Evolutionary conservation across 2,329 filamentous ascomycete species (phyloP), one percentile per base, ranked within the genome.

Genomic region (Spiromastix sp.): DNA sequence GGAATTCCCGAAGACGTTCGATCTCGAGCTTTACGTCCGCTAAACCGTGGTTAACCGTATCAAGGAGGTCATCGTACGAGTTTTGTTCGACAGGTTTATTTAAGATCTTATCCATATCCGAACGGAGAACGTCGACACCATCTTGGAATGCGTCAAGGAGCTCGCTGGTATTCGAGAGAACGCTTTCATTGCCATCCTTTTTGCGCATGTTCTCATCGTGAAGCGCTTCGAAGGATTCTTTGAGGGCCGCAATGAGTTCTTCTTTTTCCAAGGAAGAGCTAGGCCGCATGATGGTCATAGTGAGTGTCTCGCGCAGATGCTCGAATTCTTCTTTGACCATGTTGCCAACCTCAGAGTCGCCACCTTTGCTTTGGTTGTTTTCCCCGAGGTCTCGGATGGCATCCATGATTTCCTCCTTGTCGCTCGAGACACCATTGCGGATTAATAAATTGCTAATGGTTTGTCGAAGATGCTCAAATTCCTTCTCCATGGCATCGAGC

Each of bases 61-160:
- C 84, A 1, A 95, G 68, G 34, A 95, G 87, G 58, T 95, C 86
- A 44, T 93, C 84, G 40, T 83, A 89, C 38, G 85, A 79, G 1
- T 81, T 87, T 57, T 89, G 71, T 48, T 93, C 86, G 0, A 76
- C 66, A 4, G 86, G 83, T 60, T 85, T 91, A 52, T 89, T 79
- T 15, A 77, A 68, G 11, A 91, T 70, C 50, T 79, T 79, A 43
- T 73, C 67, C 32, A 94, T 72, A 46, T 95, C 87, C 11, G 74
- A 69, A 4, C 85, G 74, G 21, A 95, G 70, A 28, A 72, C 74
- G 41, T 83, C 81, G 24, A 95, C 70, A 2, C 86, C 85, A 31
- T 79, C 73, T 37, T 76, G 71, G 42, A 80, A 64, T 5, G 70
- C 70, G 44, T 79, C 74, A 5, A 79, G 62, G 15, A 79, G 61